Base-by-base conservation (phyloP, 768 basidiomycete genomes). In the Termitomyces sp. region DNA sequence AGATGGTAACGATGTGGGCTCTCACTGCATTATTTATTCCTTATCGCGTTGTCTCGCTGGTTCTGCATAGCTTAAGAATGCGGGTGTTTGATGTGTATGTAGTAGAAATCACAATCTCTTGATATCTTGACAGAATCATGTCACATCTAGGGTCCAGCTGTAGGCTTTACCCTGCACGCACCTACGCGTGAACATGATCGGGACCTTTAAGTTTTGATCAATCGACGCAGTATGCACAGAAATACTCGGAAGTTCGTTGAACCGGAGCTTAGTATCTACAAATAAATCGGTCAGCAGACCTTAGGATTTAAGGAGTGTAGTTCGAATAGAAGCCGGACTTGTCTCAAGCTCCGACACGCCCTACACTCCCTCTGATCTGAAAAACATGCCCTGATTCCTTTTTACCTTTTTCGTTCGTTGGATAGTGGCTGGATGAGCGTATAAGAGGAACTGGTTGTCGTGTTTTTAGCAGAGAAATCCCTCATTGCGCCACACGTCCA, bases 401-500 rank as follows among this genome's bases (percentile, higher is more conserved):
- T 40, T 55, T 7, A n/a, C 54, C 39, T 32, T 40, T 42, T n/a
- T 22, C 2, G 18, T 28, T 32, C 28, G 24, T 55, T 16, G 28
- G 11, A 7, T 7, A 7, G 3, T 49, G 38, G 13, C 11, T 35
- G 0, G 5, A 15, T 36, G 24, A 13, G 7, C 13, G 3, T 51
- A 46, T 53, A 48, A 62, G 18, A 54, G 32, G 16, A 54, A 33
- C 32, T 38, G 15, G 8, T n/a, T 15, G 40, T 33, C 3, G 32
- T 33, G 3, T 18, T 15, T 35, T 13, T 15, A 7, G 32, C 13
- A 58, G n/a, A 6, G 6, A 12, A 8, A 13, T 2, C 20, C 33
- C 13, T 33, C 11, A 1, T 18, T 56, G 54, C 62, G 54, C 53
- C 53, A 63, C 57, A 55, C 13, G 8, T 9, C 42, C 20, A 50